Evolutionary conservation across 345 rosid genomes (phyloP).

Genomic region (Eucalyptus leucophloia): DNA sequence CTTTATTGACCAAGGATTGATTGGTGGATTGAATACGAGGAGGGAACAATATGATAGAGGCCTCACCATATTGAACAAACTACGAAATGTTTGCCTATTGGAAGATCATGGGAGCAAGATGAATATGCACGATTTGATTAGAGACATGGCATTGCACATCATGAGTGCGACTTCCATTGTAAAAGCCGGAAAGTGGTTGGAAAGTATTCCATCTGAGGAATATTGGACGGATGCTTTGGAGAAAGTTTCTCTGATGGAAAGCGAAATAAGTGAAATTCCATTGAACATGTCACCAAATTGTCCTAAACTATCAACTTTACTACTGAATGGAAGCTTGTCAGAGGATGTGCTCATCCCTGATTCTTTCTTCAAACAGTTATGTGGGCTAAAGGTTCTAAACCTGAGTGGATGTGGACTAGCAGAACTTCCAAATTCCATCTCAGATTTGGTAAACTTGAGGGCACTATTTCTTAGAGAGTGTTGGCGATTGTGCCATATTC

Average conservation of each 20-base stretch:
- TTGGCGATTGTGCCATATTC: fast-evolving
- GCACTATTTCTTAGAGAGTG: background rate
- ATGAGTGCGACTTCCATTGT: background rate
- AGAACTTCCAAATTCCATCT: conserved; percentile 1
- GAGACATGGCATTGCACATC: conserved; percentile 9
- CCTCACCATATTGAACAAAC: too few species aligned
- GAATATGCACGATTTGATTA: conserved; percentile 9
- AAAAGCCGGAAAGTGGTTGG: background rate
- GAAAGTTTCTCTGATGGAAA: background rate
- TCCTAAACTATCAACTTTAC: background rate
- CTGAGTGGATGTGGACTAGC: fast-evolving
- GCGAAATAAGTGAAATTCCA: fast-evolving
- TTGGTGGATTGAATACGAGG: too few species aligned
- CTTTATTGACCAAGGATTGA: too few species aligned
- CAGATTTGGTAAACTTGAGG: background rate
- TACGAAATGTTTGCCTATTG: fast-evolving
- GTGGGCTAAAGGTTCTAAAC: background rate
- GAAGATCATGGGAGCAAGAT: fast-evolving
- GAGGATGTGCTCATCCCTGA: fast-evolving
- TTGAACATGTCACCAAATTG: background rate
- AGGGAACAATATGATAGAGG: too few species aligned
- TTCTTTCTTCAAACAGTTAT: background rate
- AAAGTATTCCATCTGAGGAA: background rate
- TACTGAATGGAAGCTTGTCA: background rate
- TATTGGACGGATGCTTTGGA: background rate